Conservation (phyloP, 192 early-diverging fungal genomes). For the Umbelopsis isabellina region DNA sequence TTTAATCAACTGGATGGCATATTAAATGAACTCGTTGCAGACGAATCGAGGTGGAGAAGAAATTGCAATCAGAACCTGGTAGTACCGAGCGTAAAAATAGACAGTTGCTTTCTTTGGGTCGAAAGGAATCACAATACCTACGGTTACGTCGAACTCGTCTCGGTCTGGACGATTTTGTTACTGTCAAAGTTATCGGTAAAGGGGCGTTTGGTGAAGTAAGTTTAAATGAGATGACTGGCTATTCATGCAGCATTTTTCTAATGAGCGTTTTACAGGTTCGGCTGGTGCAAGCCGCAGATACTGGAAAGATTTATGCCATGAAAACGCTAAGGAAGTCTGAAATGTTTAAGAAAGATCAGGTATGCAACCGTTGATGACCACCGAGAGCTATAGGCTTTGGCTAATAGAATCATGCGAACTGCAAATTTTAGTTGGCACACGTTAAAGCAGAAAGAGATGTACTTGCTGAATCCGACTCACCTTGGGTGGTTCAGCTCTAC, state of each 20-base stretch:
- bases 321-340: conserved; percentile 95
- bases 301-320: conserved; percentile 98
- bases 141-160: conserved; percentile 88
- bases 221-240: background rate
- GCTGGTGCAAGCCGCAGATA: conserved; percentile 94
- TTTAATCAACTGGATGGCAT: conserved; percentile 2
- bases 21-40: conserved; percentile 34
- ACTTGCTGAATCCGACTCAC: conserved; percentile 92
- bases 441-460: conserved; percentile 99
- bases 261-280: conserved; percentile 66
- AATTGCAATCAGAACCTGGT: conserved; percentile 71
- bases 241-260: conserved; percentile 15
- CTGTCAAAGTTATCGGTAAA: conserved; percentile 97
- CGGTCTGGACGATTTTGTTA: conserved; percentile 90
- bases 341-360: conserved; percentile 99
- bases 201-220: conserved; percentile 96
- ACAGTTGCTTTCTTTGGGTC: conserved; percentile 75
- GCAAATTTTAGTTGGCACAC: conserved; percentile 74
- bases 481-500: conserved; percentile 98
- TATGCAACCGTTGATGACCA: conserved; percentile 24
- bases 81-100: conserved; percentile 89
- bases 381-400: background rate
- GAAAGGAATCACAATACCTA: conserved; percentile 94
- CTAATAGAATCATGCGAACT: background rate
- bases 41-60: conserved; percentile 79